These are phyloP conservation scores for Simmondsia chinensis DNA, from an alignment of 148 eudicot species.

Conservation along the genomic window DNA sequence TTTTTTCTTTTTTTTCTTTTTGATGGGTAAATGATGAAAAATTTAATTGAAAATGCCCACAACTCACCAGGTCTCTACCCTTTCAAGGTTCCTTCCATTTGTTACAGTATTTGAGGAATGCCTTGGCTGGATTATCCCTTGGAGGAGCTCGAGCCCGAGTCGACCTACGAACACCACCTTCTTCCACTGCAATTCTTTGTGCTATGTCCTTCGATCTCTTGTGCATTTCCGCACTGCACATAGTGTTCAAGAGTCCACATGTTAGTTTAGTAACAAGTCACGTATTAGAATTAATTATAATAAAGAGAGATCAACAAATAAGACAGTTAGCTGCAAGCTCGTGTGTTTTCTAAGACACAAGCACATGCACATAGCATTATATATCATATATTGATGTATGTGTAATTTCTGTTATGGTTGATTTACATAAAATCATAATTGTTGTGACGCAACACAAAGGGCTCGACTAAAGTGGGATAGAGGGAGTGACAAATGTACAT, in stretches of 20 bases:
- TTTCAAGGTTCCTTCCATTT: slow-evolving; percentile 74
- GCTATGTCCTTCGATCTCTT: slow-evolving; percentile 67
- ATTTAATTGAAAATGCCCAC: no score
- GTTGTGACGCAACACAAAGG: no score
- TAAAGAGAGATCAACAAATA: not conserved
- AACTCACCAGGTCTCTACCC: slow-evolving; percentile 4
- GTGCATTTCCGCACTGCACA: slow-evolving; percentile 61
- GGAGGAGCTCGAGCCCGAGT: slow-evolving; percentile 91
- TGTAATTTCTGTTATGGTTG: no score
- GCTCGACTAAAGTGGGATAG: no score
- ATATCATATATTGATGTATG: not conserved
- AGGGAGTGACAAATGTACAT: no score
- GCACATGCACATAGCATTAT: not conserved
- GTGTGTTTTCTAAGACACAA: not conserved
- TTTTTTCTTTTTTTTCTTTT: no score
- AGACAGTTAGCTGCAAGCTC: not conserved
- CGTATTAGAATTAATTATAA: not conserved
- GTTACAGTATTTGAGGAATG: slow-evolving; percentile 78
- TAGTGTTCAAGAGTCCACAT: not conserved
- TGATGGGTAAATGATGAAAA: no score
- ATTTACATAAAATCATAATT: no score
- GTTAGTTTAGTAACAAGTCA: not conserved
- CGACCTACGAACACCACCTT: slow-evolving; percentile 73
- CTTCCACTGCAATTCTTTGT: slow-evolving; percentile 41
- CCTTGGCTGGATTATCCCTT: slow-evolving; percentile 67